Percentiles rank a stretch among this genome's conserved stretches.
phyloP scores from a whole-genome alignment of 495 filamentous ascomycete species.

The Lophiotrema nucula region DNA sequence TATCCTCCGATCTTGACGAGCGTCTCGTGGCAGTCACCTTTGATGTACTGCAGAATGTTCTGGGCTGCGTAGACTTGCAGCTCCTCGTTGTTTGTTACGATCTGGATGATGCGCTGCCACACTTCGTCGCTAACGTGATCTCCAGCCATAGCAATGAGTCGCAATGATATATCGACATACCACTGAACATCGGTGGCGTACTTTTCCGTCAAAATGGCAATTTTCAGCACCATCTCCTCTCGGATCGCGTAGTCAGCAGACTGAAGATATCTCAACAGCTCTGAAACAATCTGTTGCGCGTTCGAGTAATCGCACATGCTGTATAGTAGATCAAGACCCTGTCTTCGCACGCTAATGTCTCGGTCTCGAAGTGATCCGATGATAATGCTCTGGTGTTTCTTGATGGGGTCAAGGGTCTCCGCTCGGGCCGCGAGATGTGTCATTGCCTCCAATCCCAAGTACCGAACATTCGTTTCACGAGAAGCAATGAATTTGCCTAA shows the following conservation, averaged over 20 bases:
- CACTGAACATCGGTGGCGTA: slow-evolving; percentile 98
- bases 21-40: slow-evolving; percentile 93
- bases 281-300: slow-evolving; percentile 85
- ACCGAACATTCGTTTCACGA: slow-evolving; percentile 95
- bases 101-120: slow-evolving; percentile 98
- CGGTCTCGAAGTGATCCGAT: slow-evolving; percentile 89
- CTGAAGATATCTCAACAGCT: slow-evolving; percentile 91
- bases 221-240: slow-evolving; percentile 99
- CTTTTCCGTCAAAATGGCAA: slow-evolving; percentile 96
- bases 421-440: slow-evolving; percentile 93
- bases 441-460: slow-evolving; percentile 96
- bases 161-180: slow-evolving; percentile 97
- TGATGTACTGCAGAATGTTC: slow-evolving; percentile 84
- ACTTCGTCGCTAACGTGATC: slow-evolving; percentile 99
- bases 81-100: slow-evolving; percentile 99
- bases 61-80: slow-evolving; percentile 94
- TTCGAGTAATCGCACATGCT: slow-evolving; percentile 99
- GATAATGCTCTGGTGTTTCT: slow-evolving; percentile 96
- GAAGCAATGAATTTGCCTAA: slow-evolving; percentile 96
- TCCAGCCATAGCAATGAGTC: slow-evolving; percentile 91
- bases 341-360: slow-evolving; percentile 94
- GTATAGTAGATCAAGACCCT: slow-evolving; percentile 94
- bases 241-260: slow-evolving; percentile 96
- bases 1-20: slow-evolving; percentile 97
- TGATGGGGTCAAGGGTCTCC: slow-evolving; percentile 95